These are phyloP conservation scores for Cunninghamia lanceolata DNA, from an alignment of 75 land plant genomes.

Conservation along the genomic window DNA sequence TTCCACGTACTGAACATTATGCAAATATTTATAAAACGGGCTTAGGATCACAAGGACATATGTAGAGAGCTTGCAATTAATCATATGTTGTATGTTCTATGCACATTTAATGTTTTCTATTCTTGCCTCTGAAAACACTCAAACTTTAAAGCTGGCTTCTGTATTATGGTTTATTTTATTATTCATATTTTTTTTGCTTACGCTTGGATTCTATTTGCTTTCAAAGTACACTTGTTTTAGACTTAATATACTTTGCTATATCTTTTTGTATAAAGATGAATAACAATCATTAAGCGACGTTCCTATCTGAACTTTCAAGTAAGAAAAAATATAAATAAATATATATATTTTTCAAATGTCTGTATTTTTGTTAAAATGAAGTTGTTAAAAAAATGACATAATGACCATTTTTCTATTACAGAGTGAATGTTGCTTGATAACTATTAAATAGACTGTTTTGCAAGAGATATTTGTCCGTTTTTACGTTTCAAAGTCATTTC, in stretches of 20 bases:
- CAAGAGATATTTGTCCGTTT: too few relatives aligned
- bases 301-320: neutral
- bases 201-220: neutral
- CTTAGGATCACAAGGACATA: neutral
- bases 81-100: neutral
- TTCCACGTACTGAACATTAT: neutral
- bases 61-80: neutral
- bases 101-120: neutral
- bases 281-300: neutral
- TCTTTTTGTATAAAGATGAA: neutral
- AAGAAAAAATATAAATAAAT: neutral
- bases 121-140: neutral
- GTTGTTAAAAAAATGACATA: neutral
- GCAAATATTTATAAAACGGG: neutral
- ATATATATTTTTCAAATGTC: neutral
- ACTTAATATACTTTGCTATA: neutral
- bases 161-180: neutral
- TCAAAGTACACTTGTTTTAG: neutral
- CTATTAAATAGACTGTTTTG: too few relatives aligned
- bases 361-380: neutral
- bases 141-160: neutral
- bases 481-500: too few relatives aligned
- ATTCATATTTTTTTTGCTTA: neutral
- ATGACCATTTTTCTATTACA: neutral
- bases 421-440: neutral